Conservation (phyloP, 352 stramenopile species). For the Phytophthora colocasiae region DNA sequence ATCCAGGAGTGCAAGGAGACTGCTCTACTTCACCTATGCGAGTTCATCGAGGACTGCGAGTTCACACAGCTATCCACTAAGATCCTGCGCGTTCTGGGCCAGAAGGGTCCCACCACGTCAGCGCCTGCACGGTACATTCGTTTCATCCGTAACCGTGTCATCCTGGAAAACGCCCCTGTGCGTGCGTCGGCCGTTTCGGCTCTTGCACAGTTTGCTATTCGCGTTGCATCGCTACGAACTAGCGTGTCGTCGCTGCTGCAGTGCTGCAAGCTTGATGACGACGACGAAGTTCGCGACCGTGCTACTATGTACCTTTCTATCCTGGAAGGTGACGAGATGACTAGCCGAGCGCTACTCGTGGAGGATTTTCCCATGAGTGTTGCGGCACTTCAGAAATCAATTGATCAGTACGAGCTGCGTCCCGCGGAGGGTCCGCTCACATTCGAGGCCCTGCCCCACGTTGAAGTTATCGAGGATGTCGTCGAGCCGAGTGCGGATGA, state of each 20-base stretch:
- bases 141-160: conserved; percentile 99
- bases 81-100: conserved; percentile 96
- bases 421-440: conserved; percentile 80
- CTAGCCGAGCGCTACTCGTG: conserved; percentile 64
- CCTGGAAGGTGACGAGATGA: conserved; percentile 65
- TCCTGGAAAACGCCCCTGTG: conserved; percentile 98
- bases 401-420: conserved; percentile 88
- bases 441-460: conserved; percentile 83
- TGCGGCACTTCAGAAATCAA: conserved; percentile 78
- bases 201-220: conserved; percentile 96
- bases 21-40: conserved; percentile 97
- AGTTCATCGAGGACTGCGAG: conserved; percentile 99
- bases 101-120: conserved; percentile 94
- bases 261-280: conserved; percentile 96
- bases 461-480: conserved; percentile 73
- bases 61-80: conserved; percentile 92
- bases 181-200: conserved; percentile 96
- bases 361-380: conserved; percentile 86
- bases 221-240: conserved; percentile 91
- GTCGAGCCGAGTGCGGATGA: conserved; percentile 42
- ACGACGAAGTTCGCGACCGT: conserved; percentile 97
- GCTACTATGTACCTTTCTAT: conserved; percentile 91
- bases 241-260: conserved; percentile 96
- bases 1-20: conserved; percentile 98
- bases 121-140: conserved; percentile 98